Percentiles rank a stretch among this genome's conserved stretches.
These are phyloP conservation scores for Lactarius psammicola DNA, from an alignment of 768 basidiomycete species.

Conservation along the genomic window DNA sequence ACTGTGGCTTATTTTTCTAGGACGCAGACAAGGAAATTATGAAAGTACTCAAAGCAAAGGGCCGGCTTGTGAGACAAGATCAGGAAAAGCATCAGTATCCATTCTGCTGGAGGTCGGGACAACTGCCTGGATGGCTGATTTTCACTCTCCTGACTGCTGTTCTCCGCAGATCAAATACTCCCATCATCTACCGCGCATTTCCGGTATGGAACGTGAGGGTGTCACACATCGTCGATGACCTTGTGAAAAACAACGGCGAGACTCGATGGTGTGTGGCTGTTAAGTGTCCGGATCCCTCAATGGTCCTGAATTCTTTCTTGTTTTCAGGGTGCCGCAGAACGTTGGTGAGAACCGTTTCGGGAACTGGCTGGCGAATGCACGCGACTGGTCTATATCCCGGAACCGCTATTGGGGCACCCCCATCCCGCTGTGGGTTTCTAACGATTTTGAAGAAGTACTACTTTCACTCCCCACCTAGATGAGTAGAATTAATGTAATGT, in stretches of 20 bases:
- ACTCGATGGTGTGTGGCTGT: constrained; percentile 71
- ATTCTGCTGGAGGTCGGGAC: constrained; percentile 88
- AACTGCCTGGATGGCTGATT: not conserved
- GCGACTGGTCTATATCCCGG: constrained; percentile 99
- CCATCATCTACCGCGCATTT: constrained; percentile 93
- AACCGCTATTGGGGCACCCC: constrained; percentile 99
- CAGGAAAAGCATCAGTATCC: constrained; percentile 91
- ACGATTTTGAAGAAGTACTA: constrained; percentile 83
- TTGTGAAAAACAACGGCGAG: constrained; percentile 85
- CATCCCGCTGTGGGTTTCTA: constrained; percentile 93
- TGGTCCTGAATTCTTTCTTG: not conserved
- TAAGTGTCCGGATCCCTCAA: not conserved
- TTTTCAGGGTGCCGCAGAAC: constrained; percentile 78
- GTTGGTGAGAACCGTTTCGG: constrained; percentile 93
- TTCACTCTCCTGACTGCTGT: not conserved
- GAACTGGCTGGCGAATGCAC: constrained; percentile 97
- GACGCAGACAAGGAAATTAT: constrained; percentile 93
- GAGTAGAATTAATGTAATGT: not conserved
- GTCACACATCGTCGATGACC: constrained; percentile 75
- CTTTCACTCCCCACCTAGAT: not conserved
- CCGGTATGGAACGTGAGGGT: constrained; percentile 97
- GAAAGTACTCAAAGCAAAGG: constrained; percentile 83
- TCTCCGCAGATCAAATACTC: constrained; percentile 79
- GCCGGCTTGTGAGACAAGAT: constrained; percentile 83
- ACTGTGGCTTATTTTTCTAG: constrained; percentile 38